Conservation (phyloP, 495 filamentous ascomycete genomes). For the Tuber magnatum region DNA sequence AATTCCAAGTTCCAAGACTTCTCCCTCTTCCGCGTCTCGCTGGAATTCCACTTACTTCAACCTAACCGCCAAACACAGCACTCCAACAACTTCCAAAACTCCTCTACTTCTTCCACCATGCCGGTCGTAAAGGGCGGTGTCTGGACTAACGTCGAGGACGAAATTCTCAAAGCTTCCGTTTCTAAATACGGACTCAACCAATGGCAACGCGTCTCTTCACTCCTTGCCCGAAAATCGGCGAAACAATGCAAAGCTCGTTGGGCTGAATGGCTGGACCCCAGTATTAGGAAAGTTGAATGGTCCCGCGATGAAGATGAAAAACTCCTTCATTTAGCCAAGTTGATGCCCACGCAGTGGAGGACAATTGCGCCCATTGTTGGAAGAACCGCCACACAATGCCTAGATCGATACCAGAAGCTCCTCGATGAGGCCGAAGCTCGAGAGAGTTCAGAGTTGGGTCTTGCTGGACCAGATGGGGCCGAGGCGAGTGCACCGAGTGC, state of each 20-base stretch:
- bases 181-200: constrained; percentile 97
- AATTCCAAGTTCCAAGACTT: not conserved
- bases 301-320: constrained; percentile 98
- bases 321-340: constrained; percentile 86
- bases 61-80: constrained; percentile 49
- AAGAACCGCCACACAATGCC: constrained; percentile 88
- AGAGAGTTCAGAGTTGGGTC: constrained; percentile 69
- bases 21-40: not conserved
- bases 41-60: constrained; percentile 42
- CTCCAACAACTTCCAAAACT: constrained; percentile 49
- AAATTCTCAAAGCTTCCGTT: constrained; percentile 92
- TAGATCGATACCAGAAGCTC: constrained; percentile 93
- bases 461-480: constrained; percentile 79
- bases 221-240: constrained; percentile 92
- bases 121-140: constrained; percentile 97
- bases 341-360: constrained; percentile 99
- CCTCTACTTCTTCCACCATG: constrained; percentile 51
- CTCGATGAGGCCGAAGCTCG: constrained; percentile 91
- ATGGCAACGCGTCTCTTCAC: constrained; percentile 96
- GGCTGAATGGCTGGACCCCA: constrained; percentile 96
- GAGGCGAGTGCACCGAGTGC: constrained; percentile 83
- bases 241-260: constrained; percentile 99
- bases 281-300: constrained; percentile 98
- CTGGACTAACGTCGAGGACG: constrained; percentile 75
- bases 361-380: constrained; percentile 97